Base-by-base conservation (phyloP, 176 grass and related monocot species). In the Eragrostis nindensis region DNA sequence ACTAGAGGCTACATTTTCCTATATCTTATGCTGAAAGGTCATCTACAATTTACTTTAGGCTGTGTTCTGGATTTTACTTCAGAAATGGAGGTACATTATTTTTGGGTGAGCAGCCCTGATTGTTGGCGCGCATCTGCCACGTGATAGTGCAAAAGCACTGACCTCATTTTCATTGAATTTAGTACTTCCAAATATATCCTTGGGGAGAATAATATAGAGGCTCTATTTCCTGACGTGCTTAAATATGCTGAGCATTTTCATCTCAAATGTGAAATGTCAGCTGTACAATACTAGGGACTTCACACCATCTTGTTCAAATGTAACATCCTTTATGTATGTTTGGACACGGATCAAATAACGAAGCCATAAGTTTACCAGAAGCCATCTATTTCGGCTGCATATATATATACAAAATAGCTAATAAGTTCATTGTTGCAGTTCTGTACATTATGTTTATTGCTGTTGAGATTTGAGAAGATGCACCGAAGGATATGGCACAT, bases 1-100 rank as follows among this genome's bases (percentile, higher is more conserved):
- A 99, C 44, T 99, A 80, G 73, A 75, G 73, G 73, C 39, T 86
- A 74, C 68, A 61, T 63, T 82, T 36, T 21, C 1, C 12, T 72
- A 26, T 73, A 61, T 71, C 6, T 8, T 42, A 14, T 77, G 17
- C 73, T 79, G 49, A 77, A 15, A 25, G 32, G 65, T 62, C 42
- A 44, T 82, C 50, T 19, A 57, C 24, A 44, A 49, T 85, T 71
- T 81, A 66, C 71, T 24, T 48, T 76, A 73, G 83, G 66, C 18
- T 67, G 43, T 24, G 5, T 9, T 52, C 45, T 61, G 48, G 41
- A 78, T 70, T 39, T 32, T 61, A 81, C 12, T 71, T 71, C 43
- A 56, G 72, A 75, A 80, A 70, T 89, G 45, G 47, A 81, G 38
- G 36, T 42, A 71, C 27, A 22, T 64, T 53, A 53, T 21, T 8